Percentiles rank a stretch among this genome's conserved stretches.
Conservation (phyloP, 352 stramenopile genomes). For the Stephanocyclus meneghinianus region DNA sequence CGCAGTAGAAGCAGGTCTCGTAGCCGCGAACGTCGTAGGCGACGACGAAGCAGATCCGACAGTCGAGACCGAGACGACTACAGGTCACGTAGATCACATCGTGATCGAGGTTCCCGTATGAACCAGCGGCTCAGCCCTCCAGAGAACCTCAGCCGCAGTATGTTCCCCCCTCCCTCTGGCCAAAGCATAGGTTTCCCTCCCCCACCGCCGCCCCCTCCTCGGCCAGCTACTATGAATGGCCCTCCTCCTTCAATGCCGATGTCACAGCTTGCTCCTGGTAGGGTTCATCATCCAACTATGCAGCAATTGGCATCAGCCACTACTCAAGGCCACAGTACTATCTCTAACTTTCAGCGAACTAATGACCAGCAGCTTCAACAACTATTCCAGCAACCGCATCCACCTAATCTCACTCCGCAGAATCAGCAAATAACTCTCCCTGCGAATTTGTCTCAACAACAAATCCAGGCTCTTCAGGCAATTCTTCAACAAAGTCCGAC, state of each 20-base stretch:
- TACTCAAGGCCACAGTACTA: neutral
- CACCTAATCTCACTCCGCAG: slow-evolving; percentile 12
- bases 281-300: slow-evolving; percentile 12
- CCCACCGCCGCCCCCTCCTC: slow-evolving; percentile 25
- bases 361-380: slow-evolving; percentile 22
- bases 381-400: slow-evolving; percentile 8
- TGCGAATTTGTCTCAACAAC: slow-evolving; percentile 22
- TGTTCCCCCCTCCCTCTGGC: slow-evolving; percentile 4
- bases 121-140: neutral
- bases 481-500: slow-evolving; percentile 24
- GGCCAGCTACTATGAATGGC: slow-evolving; percentile 9
- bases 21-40: neutral
- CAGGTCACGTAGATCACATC: slow-evolving; percentile 42
- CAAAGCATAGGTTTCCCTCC: slow-evolving; percentile 2
- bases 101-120: slow-evolving; percentile 9
- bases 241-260: neutral
- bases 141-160: slow-evolving; percentile 13
- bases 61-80: slow-evolving; percentile 41
- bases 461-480: slow-evolving; percentile 21
- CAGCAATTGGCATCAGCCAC: slow-evolving; percentile 15
- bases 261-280: slow-evolving; percentile 15
- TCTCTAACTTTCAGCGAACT: neutral
- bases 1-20: slow-evolving; percentile 4
- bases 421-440: slow-evolving; percentile 20
- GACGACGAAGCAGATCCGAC: slow-evolving; percentile 15